A percentile compares a stretch with the other conserved stretches of the same genome.
Evolutionary conservation across 306 rosid species (phyloP).

Genomic region (Rubus parviflorus): DNA sequence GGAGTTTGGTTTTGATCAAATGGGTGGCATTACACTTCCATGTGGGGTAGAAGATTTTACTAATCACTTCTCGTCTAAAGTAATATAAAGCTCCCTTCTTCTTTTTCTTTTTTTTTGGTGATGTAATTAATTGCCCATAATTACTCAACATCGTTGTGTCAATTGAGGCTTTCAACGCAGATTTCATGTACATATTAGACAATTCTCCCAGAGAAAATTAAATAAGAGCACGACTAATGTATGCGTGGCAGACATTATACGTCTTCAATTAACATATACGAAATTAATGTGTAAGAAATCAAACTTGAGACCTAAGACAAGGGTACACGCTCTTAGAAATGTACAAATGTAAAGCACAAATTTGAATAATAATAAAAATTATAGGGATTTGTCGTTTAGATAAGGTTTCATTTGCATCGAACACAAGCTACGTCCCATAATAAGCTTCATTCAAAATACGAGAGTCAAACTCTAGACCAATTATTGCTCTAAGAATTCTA

Average conservation of each 20-base stretch:
- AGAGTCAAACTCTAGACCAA: too few species aligned
- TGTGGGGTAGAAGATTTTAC: conserved; percentile 22
- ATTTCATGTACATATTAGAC: background rate
- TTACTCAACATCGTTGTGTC: background rate
- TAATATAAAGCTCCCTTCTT: background rate
- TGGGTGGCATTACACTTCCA: conserved; percentile 26
- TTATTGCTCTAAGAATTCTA: too few species aligned
- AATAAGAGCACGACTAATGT: background rate
- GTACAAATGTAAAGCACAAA: too few species aligned
- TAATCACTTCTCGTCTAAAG: conserved; percentile 30
- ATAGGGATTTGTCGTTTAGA: too few species aligned
- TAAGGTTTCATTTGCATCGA: too few species aligned
- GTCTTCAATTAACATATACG: background rate
- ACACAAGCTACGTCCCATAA: too few species aligned
- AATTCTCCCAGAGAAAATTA: background rate
- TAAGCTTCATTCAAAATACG: too few species aligned
- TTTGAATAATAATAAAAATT: too few species aligned
- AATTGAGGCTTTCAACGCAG: background rate
- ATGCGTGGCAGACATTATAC: background rate
- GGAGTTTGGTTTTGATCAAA: conserved; percentile 28
- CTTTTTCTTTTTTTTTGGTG: background rate
- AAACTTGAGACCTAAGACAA: background rate
- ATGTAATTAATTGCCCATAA: background rate
- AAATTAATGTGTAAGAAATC: background rate
- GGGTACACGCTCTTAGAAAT: background rate